Base-by-base conservation (phyloP, 2,329 filamentous ascomycete genomes). In the Colletotrichum sublineola region DNA sequence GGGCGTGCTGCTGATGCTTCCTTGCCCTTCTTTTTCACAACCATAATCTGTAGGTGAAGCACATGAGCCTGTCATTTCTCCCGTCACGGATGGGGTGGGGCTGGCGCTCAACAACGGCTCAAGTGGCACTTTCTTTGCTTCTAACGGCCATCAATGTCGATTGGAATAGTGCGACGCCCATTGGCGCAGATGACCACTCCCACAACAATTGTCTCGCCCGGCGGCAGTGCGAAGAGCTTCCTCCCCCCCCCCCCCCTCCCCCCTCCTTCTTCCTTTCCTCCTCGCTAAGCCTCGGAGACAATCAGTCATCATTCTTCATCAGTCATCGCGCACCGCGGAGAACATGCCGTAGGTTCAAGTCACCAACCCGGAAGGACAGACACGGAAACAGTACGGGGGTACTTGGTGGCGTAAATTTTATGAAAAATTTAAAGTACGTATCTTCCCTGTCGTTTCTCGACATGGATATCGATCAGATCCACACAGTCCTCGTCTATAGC, bases 51-150 rank as follows among this genome's bases (percentile, higher is more conserved):
- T 64, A 36, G 20, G 46, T 63, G 50, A 64, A 56, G 31, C 12
- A 40, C 53, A 36, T 31, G 44, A 71, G 68, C 57, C 57, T 63
- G 52, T 42, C 56, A 50, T 31, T 14, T 63, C 9, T 48, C 46
- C 20, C n/a, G 24, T 31, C 31, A 42, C 40, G 46, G 31, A 61
- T 60, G 53, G 36, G 63, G 24, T 20, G 33, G 18, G 52, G 57
- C 52, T 60, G 65, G 70, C 70, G 70, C 60, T 73, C 70, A 70
- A 66, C 61, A 63, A 52, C 52, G 65, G 65, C 24, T 36, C 68
- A 58, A 40, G 58, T 71, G 58, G 55, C 40, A 14, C 42, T 38
- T 36, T 18, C 44, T 48, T 38, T 36, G 44, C 40, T 38, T 63
- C 31, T 61, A 70, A 73, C 70, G 60, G 60, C 33, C 66, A 56